These are phyloP conservation scores for Ustilago xerochloae DNA, from an alignment of 1,284 basidiomycete genomes.

Conservation along the genomic window DNA sequence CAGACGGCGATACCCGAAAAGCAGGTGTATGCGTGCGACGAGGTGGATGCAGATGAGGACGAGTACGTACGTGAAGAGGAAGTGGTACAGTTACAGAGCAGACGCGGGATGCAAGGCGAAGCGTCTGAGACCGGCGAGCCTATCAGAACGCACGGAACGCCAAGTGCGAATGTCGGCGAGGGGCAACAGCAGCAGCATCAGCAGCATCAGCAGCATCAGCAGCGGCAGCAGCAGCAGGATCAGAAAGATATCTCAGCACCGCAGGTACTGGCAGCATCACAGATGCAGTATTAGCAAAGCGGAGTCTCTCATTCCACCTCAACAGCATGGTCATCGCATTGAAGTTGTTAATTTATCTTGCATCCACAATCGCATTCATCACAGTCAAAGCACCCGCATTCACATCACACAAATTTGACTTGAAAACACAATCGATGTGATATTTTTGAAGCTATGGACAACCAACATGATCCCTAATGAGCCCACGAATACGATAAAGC, in stretches of 20 bases:
- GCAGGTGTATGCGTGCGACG: conserved; percentile 17
- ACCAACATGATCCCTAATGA: neutral
- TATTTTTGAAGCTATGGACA: conserved; percentile 7
- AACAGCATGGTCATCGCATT: neutral
- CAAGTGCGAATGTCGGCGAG: neutral
- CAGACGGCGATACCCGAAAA: neutral
- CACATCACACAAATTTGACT: neutral
- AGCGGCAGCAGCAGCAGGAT: conserved; percentile 2
- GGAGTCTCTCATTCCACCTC: too few relatives aligned
- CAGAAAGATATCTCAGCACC: neutral
- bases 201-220: conserved; percentile 3
- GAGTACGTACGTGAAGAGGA: conserved; percentile 19
- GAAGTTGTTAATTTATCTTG: neutral
- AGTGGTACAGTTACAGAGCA: conserved; percentile 30
- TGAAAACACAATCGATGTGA: conserved; percentile 2
- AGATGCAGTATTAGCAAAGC: too few relatives aligned
- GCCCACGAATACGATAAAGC: neutral
- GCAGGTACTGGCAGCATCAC: neutral
- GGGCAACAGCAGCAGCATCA: conserved; percentile 11
- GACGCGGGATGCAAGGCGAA: conserved; percentile 19
- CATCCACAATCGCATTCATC: neutral
- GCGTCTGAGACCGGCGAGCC: conserved; percentile 13
- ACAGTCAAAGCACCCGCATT: neutral
- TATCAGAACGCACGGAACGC: neutral
- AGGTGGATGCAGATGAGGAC: conserved; percentile 23